Conservation (phyloP, 352 stramenopile species). For the Pythium guiyangense region DNA sequence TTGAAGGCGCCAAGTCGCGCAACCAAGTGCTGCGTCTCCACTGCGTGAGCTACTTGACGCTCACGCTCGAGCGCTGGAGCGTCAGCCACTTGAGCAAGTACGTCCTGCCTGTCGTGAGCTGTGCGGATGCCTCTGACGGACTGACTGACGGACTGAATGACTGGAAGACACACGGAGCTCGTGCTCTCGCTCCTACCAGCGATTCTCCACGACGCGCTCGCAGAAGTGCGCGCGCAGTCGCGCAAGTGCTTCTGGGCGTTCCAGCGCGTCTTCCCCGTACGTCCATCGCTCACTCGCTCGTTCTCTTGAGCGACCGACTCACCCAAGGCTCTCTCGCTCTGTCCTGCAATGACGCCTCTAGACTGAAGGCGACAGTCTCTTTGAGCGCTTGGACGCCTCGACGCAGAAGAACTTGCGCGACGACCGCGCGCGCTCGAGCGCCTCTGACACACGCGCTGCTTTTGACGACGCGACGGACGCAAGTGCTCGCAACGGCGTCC, state of each 20-base stretch:
- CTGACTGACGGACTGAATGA: not conserved
- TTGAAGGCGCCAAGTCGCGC: slow-evolving; percentile 66
- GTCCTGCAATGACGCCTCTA: slow-evolving; percentile 6
- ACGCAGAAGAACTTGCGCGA: slow-evolving; percentile 59
- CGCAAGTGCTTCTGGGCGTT: slow-evolving; percentile 81
- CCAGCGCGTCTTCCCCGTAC: slow-evolving; percentile 58
- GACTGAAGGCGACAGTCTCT: slow-evolving; percentile 46
- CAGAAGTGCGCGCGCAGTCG: slow-evolving; percentile 68
- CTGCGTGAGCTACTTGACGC: slow-evolving; percentile 73
- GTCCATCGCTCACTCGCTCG: not conserved
- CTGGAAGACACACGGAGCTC: slow-evolving; percentile 43
- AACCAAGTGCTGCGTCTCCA: slow-evolving; percentile 74
- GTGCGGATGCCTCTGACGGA: too few relatives aligned
- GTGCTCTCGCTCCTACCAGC: slow-evolving; percentile 54
- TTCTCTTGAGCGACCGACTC: too few relatives aligned
- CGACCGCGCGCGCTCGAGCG: slow-evolving; percentile 27
- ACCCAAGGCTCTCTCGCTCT: slow-evolving; percentile 3
- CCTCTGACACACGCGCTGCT: not conserved
- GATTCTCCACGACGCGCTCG: slow-evolving; percentile 62
- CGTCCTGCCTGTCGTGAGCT: slow-evolving; percentile 15
- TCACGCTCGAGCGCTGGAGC: slow-evolving; percentile 66
- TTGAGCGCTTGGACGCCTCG: slow-evolving; percentile 56
- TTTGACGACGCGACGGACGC: not conserved
- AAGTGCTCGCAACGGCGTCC: not conserved
- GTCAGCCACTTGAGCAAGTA: slow-evolving; percentile 66